Base-by-base conservation (phyloP, 2,329 filamentous ascomycete species). In the Grosmannia clavigera region DNA sequence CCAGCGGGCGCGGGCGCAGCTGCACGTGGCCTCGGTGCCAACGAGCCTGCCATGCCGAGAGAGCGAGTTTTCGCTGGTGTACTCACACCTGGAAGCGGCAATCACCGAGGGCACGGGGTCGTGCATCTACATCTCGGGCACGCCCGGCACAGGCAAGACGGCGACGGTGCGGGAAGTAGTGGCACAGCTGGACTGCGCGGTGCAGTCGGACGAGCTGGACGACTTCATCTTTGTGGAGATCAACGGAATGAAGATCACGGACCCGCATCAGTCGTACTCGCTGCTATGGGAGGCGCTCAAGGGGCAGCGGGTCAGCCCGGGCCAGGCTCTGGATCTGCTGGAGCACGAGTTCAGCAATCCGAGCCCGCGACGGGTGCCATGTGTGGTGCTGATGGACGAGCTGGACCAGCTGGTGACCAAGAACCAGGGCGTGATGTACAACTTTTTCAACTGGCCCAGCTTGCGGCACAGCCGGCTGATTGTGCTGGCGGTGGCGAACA, bases 371-470 rank as follows among this genome's bases (percentile, higher is more conserved):
- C 83, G 94, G 62, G 90, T 95, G 6, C 94, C 95, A 1, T 97
- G 92, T 69, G 94, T 99, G 16, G 94, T 99, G 2, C 76, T 99
- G 57, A 99, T 99, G 94, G 94, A 99, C 68, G 94, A 99, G 73
- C 80, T 99, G 55, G 94, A 99, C 70, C 94, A 99, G 73, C 82
- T 99, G 9, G 95, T 99, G 5, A 99, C 94, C 14, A 94, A 92
- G 69, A 97, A 96, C 68, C 95, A 99, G 72, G 92, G 90, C n/a
- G 94, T 99, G 74, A 99, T 99, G 94, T 99, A 99, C 76, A 99
- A 99, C 73, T 99, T 99, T 73, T 99, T 99, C 81, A 99, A 99
- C 70, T 99, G 94, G 94, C 94, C 94, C 4, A 88, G 90, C 12
- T 78, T 97, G 59, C 83, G 89, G 57, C 92, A 99, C 72, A 96